Evolutionary conservation across 2,329 filamentous ascomycete species (phyloP).

Genomic region (Scedosporium boydii): DNA sequence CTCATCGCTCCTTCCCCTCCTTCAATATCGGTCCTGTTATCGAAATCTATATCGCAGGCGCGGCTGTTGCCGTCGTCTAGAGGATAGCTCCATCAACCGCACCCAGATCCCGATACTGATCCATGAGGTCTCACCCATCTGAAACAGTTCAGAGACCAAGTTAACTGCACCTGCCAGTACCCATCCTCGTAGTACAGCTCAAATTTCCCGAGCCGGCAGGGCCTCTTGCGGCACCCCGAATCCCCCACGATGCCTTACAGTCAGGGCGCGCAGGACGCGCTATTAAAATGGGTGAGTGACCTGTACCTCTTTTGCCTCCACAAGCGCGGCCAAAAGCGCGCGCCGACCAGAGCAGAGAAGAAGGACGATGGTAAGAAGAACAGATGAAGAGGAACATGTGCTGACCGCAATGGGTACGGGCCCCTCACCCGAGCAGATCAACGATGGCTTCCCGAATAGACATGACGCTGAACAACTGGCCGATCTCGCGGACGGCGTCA

Average conservation of each 20-base stretch:
- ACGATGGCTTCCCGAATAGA: conserved; percentile 33
- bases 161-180: background rate
- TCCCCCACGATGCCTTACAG: conserved; percentile 27
- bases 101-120: no score
- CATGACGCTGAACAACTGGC: conserved; percentile 38
- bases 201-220: no score
- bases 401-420: background rate
- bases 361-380: no score
- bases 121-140: background rate
- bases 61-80: background rate
- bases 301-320: background rate
- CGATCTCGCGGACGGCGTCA: conserved; percentile 42
- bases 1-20: background rate
- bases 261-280: conserved; percentile 39
- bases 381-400: background rate
- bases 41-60: background rate
- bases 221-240: background rate
- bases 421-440: conserved; percentile 15
- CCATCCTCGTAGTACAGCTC: background rate
- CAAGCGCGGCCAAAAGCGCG: no score
- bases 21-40: background rate
- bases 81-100: background rate
- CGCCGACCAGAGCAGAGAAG: no score
- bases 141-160: background rate
- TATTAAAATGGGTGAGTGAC: conserved; percentile 43